phyloP scores from a whole-genome alignment of 2,329 filamentous ascomycete species.

The Fusarium sp. region DNA sequence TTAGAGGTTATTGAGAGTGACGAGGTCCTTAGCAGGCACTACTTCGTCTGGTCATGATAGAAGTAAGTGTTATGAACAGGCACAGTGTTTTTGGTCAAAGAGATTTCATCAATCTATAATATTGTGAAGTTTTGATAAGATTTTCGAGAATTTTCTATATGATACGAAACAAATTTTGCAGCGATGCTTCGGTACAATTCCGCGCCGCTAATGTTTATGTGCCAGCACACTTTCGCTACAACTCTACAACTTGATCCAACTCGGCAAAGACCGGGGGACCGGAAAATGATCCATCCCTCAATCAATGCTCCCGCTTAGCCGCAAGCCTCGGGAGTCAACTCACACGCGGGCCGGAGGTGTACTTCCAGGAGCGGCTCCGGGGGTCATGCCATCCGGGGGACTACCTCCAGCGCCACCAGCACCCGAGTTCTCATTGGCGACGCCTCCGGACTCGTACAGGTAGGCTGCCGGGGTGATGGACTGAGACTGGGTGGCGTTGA shows the following conservation, averaged over 20 bases:
- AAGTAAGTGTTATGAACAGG: neutral
- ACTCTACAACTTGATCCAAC: neutral
- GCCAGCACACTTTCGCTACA: neutral
- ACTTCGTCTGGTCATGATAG: neutral
- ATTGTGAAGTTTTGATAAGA: neutral
- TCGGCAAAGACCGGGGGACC: neutral
- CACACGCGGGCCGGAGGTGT: neutral
- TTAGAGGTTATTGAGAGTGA: neutral
- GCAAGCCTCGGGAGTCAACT: neutral
- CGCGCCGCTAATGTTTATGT: neutral
- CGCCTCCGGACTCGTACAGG: constrained; percentile 38
- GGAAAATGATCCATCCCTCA: neutral
- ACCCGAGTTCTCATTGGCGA: constrained; percentile 37
- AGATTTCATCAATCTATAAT: neutral
- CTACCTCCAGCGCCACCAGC: constrained; percentile 19
- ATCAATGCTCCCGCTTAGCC: neutral
- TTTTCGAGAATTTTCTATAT: neutral
- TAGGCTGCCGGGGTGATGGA: constrained; percentile 32
- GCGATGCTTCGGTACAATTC: neutral
- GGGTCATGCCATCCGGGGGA: constrained; percentile 2
- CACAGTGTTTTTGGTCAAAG: neutral
- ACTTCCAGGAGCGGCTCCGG: neutral
- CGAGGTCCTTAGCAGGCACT: neutral
- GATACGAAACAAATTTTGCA: neutral
- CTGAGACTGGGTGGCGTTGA: constrained; percentile 52